These are phyloP conservation scores for Escallonia rubra DNA, from an alignment of 129 eudicot genomes.

Conservation along the genomic window DNA sequence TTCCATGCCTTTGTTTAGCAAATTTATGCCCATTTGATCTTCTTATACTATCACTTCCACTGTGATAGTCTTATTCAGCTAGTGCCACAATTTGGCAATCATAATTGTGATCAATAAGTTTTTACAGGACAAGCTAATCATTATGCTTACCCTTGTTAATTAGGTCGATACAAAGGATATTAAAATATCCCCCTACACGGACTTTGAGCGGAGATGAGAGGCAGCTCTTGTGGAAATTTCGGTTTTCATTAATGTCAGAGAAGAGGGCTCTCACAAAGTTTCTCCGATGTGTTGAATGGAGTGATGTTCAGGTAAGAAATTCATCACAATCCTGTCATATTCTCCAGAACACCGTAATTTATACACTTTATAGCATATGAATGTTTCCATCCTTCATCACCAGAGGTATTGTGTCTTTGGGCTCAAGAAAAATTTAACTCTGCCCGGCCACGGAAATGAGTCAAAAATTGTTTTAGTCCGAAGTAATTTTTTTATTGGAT, in stretches of 20 bases:
- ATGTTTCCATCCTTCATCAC: too few relatives aligned
- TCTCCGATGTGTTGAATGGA: slow-evolving; percentile 99
- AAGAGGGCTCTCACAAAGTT: slow-evolving; percentile 92
- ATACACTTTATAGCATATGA: too few relatives aligned
- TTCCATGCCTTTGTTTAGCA: too few relatives aligned
- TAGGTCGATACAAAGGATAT: slow-evolving; percentile 90
- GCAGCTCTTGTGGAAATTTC: slow-evolving; percentile 94
- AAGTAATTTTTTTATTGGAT: too few relatives aligned
- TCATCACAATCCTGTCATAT: too few relatives aligned
- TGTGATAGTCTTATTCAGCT: not conserved
- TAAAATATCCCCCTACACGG: slow-evolving; percentile 93
- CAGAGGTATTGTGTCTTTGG: too few relatives aligned
- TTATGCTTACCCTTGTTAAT: slow-evolving; percentile 12
- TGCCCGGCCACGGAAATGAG: too few relatives aligned
- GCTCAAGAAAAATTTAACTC: too few relatives aligned
- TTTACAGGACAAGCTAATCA: not conserved
- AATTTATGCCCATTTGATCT: too few relatives aligned
- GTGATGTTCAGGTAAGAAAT: slow-evolving; percentile 81
- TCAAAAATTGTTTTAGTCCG: too few relatives aligned
- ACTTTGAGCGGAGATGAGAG: slow-evolving; percentile 92
- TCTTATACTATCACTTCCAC: not conserved
- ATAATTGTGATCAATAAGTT: not conserved
- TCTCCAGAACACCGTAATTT: too few relatives aligned
- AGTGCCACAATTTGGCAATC: not conserved
- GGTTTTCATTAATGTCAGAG: slow-evolving; percentile 92